Base-by-base conservation (phyloP, 306 rosid species). In the Trichosanthes truncata region DNA sequence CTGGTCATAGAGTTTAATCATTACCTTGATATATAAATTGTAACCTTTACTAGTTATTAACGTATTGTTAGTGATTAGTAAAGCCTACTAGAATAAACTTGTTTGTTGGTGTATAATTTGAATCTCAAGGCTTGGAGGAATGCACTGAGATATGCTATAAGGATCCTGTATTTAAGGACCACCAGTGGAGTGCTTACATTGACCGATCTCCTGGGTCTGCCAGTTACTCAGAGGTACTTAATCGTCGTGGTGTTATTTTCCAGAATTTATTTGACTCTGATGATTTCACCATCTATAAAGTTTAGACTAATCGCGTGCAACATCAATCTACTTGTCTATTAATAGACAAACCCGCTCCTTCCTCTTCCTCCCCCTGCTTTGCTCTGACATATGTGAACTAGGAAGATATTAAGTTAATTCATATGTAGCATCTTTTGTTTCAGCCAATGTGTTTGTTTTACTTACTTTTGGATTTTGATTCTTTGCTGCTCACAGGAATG, bases 121-220 rank as follows among this genome's bases (percentile, higher is more conserved):
- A 63, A 65, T 87, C 7, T 46, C 41, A 77, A 86, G 98, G 97
- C 85, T 75, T 95, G 90, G 93, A 90, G 78, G 91, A 87, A 71
- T 92, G 97, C 81, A 77, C 85, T 80, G 95, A 88, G 61, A 84
- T 95, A 78, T 95, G 97, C 84, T 95, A 89, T 80, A 95, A 95
- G 87, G 97, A 95, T 80, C 98, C 98, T 72, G 98, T 95, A 53
- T 83, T 95, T 1, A 89, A 91, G 85, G 96, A 92, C 86, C 91
- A 65, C n/a, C 88, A 91, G 48, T 95, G 98, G 98, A 95, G 93
- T 82, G 91, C 98, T 82, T 95, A 84, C 84, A 95, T 95, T 78
- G 97, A 92, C 79, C 96, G 98, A 40, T 95, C 98, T 74, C 98
- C 98, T 36, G 98, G 98, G 41, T 80, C 87, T 81, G 89, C 89